Evolutionary conservation across 768 basidiomycete genomes (phyloP).

Genomic region (Lactifluus hygrophoroides): DNA sequence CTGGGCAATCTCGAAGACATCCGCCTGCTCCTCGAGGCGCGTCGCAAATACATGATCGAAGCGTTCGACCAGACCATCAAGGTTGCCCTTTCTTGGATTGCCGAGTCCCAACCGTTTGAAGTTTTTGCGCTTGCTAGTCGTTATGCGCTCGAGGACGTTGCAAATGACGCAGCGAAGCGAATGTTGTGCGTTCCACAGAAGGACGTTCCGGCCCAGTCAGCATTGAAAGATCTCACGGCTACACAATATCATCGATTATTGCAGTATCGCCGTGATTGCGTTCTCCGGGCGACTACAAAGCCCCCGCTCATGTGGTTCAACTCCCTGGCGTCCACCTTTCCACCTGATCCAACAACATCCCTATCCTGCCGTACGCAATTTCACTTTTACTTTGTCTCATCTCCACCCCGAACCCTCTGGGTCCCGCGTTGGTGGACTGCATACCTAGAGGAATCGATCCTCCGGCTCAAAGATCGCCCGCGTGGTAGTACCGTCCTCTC

Average conservation of each 20-base stretch:
- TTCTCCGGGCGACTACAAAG: conserved; percentile 4
- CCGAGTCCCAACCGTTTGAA: conserved; percentile 6
- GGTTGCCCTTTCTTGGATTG: conserved; percentile 6
- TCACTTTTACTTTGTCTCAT: conserved; percentile 15
- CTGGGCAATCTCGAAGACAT: conserved; percentile 9
- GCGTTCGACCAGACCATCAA: conserved; percentile 9
- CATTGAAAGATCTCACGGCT: conserved; percentile 11
- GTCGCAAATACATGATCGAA: conserved; percentile 18
- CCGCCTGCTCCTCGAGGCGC: conserved; percentile 10
- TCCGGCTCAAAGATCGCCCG: conserved; percentile 11
- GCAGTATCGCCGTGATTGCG: conserved; percentile 14
- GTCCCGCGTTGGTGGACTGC: conserved; percentile 18
- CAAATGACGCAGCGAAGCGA: conserved; percentile 14
- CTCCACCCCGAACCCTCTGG: conserved; percentile 14
- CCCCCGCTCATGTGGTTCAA: conserved; percentile 15
- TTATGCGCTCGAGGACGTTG: conserved; percentile 13
- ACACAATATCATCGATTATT: conserved; percentile 9
- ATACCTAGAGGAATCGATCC: conserved; percentile 10
- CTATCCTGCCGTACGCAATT: conserved; percentile 13
- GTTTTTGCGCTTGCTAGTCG: conserved; percentile 16
- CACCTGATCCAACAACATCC: conserved; percentile 6
- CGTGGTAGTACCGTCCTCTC: conserved; percentile 12
- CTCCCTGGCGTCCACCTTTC: conserved; percentile 3
- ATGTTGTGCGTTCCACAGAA: conserved; percentile 2
- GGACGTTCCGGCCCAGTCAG: neutral